Evolutionary conservation across 2,329 filamentous ascomycete genomes (phyloP).

Genomic region (Pestalotiopsis sp.): DNA sequence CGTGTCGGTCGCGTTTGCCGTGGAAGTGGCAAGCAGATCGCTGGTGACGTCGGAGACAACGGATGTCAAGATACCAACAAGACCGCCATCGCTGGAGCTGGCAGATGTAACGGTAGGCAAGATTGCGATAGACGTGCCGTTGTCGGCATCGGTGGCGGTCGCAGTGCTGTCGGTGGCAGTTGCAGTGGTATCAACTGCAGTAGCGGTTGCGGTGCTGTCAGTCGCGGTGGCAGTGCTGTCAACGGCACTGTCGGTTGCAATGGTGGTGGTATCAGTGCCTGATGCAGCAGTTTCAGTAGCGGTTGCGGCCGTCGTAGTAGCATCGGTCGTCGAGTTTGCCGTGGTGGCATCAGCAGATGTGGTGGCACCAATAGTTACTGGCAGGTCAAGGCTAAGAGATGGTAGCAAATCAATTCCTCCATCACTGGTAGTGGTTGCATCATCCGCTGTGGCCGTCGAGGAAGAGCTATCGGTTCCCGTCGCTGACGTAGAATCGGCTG

Average conservation of each 20-base stretch:
- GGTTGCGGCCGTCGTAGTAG: background rate
- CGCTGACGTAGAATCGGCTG: background rate
- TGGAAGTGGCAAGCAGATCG: slow-evolving; percentile 1
- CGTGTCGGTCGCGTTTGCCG: background rate
- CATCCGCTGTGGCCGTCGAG: background rate
- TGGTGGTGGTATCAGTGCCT: background rate
- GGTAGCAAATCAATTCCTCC: background rate
- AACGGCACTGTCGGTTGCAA: background rate
- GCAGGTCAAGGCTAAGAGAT: background rate
- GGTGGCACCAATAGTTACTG: background rate
- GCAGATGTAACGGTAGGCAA: slow-evolving; percentile 10
- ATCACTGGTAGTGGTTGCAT: background rate
- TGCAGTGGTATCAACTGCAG: background rate
- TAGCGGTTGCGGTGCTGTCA: background rate
- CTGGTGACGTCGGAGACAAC: slow-evolving; percentile 14
- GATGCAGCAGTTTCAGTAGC: background rate
- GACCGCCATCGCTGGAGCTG: background rate
- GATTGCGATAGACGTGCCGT: background rate
- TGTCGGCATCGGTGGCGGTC: background rate
- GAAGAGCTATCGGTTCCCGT: background rate
- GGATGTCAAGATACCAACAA: background rate
- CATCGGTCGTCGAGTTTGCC: background rate
- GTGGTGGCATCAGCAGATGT: background rate
- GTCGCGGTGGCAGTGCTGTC: background rate
- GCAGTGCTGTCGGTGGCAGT: background rate